phyloP scores from a whole-genome alignment of 2,329 filamentous ascomycete species.

The Paracorniculantispora psalliotae region DNA sequence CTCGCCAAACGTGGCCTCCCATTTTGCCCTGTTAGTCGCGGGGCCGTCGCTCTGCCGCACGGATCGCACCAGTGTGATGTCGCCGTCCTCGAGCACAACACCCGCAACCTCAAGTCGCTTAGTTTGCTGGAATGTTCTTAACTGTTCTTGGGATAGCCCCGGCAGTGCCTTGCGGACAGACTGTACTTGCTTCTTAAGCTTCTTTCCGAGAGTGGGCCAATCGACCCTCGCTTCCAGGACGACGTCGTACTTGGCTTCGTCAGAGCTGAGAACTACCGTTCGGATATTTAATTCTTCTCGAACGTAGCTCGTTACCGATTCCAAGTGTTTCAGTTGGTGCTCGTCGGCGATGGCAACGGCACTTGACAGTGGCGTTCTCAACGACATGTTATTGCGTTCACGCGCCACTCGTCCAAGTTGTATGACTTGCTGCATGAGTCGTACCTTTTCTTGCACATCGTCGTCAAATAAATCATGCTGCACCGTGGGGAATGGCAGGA shows the following conservation, averaged over 20 bases:
- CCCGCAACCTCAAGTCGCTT: neutral
- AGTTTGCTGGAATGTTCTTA: constrained; percentile 60
- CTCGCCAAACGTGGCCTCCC: constrained; percentile 22
- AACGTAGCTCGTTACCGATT: constrained; percentile 74
- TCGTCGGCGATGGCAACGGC: constrained; percentile 79
- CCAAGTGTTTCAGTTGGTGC: constrained; percentile 68
- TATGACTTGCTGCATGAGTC: constrained; percentile 85
- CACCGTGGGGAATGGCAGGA: constrained; percentile 76
- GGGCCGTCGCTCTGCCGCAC: neutral
- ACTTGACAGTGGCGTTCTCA: constrained; percentile 81
- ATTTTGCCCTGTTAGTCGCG: constrained; percentile 12
- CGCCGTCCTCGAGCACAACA: neutral
- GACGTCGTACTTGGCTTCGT: constrained; percentile 80
- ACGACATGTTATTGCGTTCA: constrained; percentile 69
- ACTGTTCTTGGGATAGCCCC: constrained; percentile 60
- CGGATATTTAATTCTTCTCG: constrained; percentile 80
- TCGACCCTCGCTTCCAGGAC: constrained; percentile 78
- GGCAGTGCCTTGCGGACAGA: constrained; percentile 83
- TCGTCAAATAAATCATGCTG: constrained; percentile 76
- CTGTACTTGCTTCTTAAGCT: constrained; percentile 82
- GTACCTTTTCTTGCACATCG: constrained; percentile 71
- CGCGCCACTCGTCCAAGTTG: constrained; percentile 75
- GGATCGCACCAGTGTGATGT: constrained; percentile 1
- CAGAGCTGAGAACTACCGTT: constrained; percentile 71
- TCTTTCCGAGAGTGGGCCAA: constrained; percentile 85